Evolutionary conservation across 352 stramenopile genomes (phyloP).

Genomic region (Discostella stelligera): DNA sequence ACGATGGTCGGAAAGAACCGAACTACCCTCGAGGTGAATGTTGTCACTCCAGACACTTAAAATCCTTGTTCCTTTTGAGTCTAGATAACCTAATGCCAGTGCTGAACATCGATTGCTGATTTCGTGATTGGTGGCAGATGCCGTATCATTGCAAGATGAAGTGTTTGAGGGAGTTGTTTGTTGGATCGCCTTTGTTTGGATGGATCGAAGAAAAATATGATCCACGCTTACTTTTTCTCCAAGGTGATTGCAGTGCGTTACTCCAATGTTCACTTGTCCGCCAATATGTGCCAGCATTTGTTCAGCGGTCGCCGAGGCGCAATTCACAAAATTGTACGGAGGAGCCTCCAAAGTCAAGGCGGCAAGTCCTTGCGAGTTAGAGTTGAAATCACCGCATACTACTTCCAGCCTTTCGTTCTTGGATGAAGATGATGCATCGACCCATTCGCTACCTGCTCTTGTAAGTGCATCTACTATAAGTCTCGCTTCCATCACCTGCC

Average conservation of each 20-base stretch:
- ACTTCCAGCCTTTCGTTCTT: slow-evolving; percentile 27
- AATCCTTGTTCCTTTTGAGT: slow-evolving; percentile 44
- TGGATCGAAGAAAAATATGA: slow-evolving; percentile 45
- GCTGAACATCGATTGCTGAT: slow-evolving; percentile 24
- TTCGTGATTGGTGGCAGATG: background rate
- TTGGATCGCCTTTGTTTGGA: slow-evolving; percentile 7
- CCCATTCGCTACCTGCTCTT: background rate
- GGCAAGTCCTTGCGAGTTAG: slow-evolving; percentile 31
- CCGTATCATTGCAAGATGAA: background rate
- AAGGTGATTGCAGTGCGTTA: slow-evolving; percentile 48
- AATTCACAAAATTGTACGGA: slow-evolving; percentile 44
- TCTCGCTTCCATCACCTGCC: slow-evolving; percentile 36
- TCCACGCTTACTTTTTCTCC: slow-evolving; percentile 45
- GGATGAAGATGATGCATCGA: slow-evolving; percentile 7
- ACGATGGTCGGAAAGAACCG: slow-evolving; percentile 47
- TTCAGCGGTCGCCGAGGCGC: slow-evolving; percentile 30
- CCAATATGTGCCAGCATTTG: slow-evolving; percentile 34
- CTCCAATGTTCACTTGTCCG: slow-evolving; percentile 41
- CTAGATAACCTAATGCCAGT: slow-evolving; percentile 44
- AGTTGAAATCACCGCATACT: slow-evolving; percentile 50
- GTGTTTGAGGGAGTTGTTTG: background rate
- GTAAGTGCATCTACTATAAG: slow-evolving; percentile 38
- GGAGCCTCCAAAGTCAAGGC: slow-evolving; percentile 24
- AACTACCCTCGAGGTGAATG: slow-evolving; percentile 37
- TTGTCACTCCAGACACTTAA: slow-evolving; percentile 30